Evolutionary conservation across 2,329 filamentous ascomycete species (phyloP).

Genomic region (Colletotrichum sp.): DNA sequence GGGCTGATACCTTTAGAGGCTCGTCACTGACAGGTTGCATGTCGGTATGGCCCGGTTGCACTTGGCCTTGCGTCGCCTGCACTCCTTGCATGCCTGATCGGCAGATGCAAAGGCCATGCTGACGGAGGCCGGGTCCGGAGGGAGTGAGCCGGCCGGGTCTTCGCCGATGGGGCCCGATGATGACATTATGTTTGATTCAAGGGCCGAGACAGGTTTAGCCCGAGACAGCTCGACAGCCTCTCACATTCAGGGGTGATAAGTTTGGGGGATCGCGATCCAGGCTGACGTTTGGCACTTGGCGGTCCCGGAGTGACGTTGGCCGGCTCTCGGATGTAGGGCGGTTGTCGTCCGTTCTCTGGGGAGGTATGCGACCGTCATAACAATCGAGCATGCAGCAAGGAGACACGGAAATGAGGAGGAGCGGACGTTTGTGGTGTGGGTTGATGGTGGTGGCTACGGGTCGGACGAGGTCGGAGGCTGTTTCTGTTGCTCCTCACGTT

Average conservation of each 20-base stretch:
- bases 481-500: background rate
- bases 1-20: background rate
- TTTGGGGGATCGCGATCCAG: background rate
- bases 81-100: conserved; percentile 45
- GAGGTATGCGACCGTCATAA: background rate
- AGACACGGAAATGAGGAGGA: background rate
- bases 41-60: conserved; percentile 42
- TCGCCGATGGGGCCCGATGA: background rate
- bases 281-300: background rate
- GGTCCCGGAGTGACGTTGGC: background rate
- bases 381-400: background rate
- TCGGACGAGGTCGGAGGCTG: background rate
- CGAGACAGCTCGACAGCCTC: background rate
- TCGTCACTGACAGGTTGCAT: conserved; percentile 42
- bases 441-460: background rate
- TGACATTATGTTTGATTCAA: background rate
- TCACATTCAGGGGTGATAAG: background rate
- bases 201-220: background rate
- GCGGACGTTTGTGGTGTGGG: background rate
- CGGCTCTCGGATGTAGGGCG: background rate
- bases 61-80: conserved; percentile 42
- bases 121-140: background rate
- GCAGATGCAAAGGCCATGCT: conserved; percentile 26
- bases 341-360: background rate
- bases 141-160: background rate